phyloP scores from a whole-genome alignment of 345 rosid genomes.

The Syzygium grande region DNA sequence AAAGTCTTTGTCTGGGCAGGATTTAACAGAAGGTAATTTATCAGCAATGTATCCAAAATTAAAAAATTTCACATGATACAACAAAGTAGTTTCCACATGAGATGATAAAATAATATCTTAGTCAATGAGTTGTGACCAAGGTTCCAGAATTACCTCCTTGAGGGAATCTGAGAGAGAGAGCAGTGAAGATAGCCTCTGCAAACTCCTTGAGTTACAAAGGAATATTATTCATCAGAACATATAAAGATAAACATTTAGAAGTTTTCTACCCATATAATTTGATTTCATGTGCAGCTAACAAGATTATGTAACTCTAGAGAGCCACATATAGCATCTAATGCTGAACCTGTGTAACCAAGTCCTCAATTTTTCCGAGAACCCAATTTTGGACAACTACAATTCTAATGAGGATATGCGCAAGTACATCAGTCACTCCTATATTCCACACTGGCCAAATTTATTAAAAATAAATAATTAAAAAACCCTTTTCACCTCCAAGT shows the following conservation, averaged over 20 bases:
- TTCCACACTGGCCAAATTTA: background rate
- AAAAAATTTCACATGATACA: background rate
- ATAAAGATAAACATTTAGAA: background rate
- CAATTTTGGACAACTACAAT: background rate
- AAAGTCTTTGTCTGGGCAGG: background rate
- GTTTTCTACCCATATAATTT: background rate
- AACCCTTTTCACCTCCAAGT: background rate
- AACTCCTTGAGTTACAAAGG: conserved; percentile 52
- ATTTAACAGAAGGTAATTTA: background rate
- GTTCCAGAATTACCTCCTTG: conserved; percentile 19
- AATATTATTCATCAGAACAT: background rate
- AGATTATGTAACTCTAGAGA: background rate
- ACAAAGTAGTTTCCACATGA: background rate
- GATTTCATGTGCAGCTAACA: background rate
- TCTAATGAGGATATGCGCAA: background rate
- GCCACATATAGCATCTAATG: background rate
- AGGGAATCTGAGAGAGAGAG: conserved; percentile 29
- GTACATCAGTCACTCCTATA: background rate
- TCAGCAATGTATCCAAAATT: background rate
- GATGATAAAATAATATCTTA: conserved; percentile 13
- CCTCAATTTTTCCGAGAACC: background rate
- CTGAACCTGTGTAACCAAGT: background rate
- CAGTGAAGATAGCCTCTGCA: conserved; percentile 57
- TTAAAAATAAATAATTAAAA: too few relatives aligned
- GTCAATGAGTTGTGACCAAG: conserved; percentile 14